Evolutionary conservation across 352 stramenopile genomes (phyloP), one percentile per base, ranked within the genome.

Genomic region (Phytophthora boehmeriae): DNA sequence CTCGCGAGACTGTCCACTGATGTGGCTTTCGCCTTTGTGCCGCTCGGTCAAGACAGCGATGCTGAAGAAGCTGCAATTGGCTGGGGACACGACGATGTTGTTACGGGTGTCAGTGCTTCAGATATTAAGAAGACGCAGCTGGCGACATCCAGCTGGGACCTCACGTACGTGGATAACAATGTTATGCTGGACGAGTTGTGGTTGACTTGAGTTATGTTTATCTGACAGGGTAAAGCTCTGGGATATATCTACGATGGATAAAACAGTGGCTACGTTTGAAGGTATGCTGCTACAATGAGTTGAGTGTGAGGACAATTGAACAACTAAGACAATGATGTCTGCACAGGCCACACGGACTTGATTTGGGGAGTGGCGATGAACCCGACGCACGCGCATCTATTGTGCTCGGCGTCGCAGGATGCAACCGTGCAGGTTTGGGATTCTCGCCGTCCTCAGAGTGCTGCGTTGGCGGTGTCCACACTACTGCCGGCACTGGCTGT

Each of bases 351-450:
- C 58, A 78, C 68, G 42, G 82, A 92, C 45, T 75, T 93, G 47
- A 78, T 95, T 27, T 95, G 86, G 86, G 68, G 62, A 25, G 75
- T 95, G 23, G 71, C 73, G 4, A 79, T 78, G 68, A 87, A 77
- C 39, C 73, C 75, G 1, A 58, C 42, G 14, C 54, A 80, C 25
- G 69, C 71, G 2, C 64, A 79, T 39, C 17, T 85, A 48, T 60
- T 90, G 14, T 85, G 76, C 16, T 85, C 83, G 16, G 80, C 78
- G 0, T 83, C 83, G 10, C 82, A 93, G 35, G 86, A 95, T 54
- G 59, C 67, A 28, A 90, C 82, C 1, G 81, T 92, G 39, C 78
- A 86, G 41, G 53, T 95, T 17, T 95, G 86, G 86, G 83, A 95
- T 54, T 66, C 77, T 39, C 83, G 86, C n/a, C 68, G 74, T 32